These are phyloP conservation scores for Mrakia blollopis DNA, from an alignment of 768 basidiomycete species.

Conservation along the genomic window DNA sequence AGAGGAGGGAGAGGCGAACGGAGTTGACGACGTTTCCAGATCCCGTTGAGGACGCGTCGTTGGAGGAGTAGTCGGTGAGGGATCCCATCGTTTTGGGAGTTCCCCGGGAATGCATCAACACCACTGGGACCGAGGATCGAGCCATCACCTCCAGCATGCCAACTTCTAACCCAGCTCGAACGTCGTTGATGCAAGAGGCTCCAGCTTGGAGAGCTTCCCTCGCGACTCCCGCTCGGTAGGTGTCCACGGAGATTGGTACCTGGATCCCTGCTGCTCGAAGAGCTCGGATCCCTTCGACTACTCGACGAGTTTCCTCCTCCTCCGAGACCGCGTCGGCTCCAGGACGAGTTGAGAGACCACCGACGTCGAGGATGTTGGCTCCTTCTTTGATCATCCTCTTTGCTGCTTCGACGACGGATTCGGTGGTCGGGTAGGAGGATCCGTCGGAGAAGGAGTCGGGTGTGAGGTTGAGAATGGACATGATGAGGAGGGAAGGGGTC, in stretches of 20 bases:
- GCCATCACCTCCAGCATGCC: slow-evolving; percentile 66
- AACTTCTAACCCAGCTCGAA: slow-evolving; percentile 61
- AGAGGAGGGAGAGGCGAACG: slow-evolving; percentile 66
- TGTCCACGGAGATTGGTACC: slow-evolving; percentile 74
- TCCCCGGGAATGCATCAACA: slow-evolving; percentile 92
- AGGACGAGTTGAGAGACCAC: slow-evolving; percentile 89
- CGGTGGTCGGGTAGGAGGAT: slow-evolving; percentile 25
- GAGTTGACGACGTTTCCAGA: slow-evolving; percentile 67
- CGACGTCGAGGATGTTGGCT: slow-evolving; percentile 80
- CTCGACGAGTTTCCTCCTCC: slow-evolving; percentile 62
- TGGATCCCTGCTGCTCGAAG: slow-evolving; percentile 34
- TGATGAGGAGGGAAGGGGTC: slow-evolving; percentile 55
- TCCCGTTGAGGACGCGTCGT: slow-evolving; percentile 43
- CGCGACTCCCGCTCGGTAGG: slow-evolving; percentile 79
- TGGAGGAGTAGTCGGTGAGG: slow-evolving; percentile 44
- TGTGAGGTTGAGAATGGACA: slow-evolving; percentile 89
- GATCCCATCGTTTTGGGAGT: slow-evolving; percentile 53
- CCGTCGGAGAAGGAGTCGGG: slow-evolving; percentile 98
- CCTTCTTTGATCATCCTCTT: slow-evolving; percentile 46
- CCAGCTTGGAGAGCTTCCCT: slow-evolving; percentile 69
- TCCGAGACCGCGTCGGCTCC: not conserved
- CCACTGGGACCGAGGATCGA: slow-evolving; percentile 65
- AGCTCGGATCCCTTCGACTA: not conserved
- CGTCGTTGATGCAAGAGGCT: slow-evolving; percentile 91
- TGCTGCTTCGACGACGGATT: slow-evolving; percentile 19